Evolutionary conservation across 2,329 filamentous ascomycete species (phyloP).

Genomic region (Fusarium verticillioides): DNA sequence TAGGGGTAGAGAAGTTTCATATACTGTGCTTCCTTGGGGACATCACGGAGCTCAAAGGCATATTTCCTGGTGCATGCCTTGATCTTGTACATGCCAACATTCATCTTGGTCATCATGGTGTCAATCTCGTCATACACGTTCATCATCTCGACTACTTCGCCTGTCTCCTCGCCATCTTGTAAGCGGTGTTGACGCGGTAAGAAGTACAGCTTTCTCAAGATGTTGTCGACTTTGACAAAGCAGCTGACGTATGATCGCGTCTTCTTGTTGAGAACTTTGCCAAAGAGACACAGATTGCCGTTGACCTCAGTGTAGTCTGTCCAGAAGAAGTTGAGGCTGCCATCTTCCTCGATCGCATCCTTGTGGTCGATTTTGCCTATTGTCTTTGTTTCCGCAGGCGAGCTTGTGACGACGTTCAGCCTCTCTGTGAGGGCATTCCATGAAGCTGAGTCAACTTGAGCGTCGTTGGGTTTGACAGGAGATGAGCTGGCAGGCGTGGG

Average conservation of each 20-base stretch:
- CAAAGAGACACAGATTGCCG: conserved; percentile 91
- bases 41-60: conserved; percentile 88
- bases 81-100: conserved; percentile 91
- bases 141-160: conserved; percentile 84
- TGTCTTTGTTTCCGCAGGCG: conserved; percentile 68
- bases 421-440: conserved; percentile 91
- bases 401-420: conserved; percentile 85
- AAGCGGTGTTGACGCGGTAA: conserved; percentile 76
- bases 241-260: conserved; percentile 85
- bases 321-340: conserved; percentile 95
- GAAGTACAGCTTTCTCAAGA: conserved; percentile 92
- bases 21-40: conserved; percentile 91
- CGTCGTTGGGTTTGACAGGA: conserved; percentile 69
- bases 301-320: conserved; percentile 94
- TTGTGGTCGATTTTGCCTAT: conserved; percentile 85
- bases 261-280: conserved; percentile 92
- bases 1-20: conserved; percentile 97
- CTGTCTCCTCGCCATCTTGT: conserved; percentile 72
- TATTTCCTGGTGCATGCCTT: conserved; percentile 92
- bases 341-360: conserved; percentile 93
- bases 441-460: conserved; percentile 78
- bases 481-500: conserved; percentile 82
- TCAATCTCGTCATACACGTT: conserved; percentile 94
- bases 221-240: conserved; percentile 96
- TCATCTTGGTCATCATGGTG: conserved; percentile 85